Evolutionary conservation across 192 early-diverging fungal genomes (phyloP).

Genomic region (Coemansia sp.): DNA sequence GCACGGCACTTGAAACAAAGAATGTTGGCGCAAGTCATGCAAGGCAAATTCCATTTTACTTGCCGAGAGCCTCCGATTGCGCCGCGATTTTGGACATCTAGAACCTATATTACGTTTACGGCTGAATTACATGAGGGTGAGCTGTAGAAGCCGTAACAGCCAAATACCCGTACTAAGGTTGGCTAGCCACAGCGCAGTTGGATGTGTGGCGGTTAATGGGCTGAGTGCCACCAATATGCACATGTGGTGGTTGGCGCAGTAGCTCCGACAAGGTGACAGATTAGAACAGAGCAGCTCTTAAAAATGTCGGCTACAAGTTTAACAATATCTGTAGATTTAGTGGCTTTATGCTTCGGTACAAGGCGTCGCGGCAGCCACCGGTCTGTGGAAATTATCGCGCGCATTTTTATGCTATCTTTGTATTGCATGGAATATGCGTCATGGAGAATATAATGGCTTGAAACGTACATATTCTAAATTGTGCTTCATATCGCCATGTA

Average conservation of each 20-base stretch:
- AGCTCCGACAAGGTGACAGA: not conserved
- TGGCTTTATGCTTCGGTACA: not conserved
- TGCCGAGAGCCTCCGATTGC: not conserved
- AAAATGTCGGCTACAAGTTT: not conserved
- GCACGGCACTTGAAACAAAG: not conserved
- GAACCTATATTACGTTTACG: not conserved
- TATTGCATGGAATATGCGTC: not conserved
- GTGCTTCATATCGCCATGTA: slow-evolving; percentile 4
- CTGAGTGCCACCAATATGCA: not conserved
- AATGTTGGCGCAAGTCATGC: not conserved
- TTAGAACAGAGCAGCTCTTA: not conserved
- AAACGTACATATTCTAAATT: slow-evolving; percentile 19
- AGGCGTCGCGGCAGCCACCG: not conserved
- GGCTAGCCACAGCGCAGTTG: not conserved
- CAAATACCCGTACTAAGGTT: not conserved
- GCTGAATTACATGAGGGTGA: not conserved
- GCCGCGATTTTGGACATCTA: not conserved
- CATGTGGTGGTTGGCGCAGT: not conserved
- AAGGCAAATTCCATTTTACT: not conserved
- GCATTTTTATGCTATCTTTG: slow-evolving; percentile 11
- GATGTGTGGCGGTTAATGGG: not conserved
- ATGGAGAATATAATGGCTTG: slow-evolving; percentile 26
- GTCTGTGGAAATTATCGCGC: slow-evolving; percentile 10
- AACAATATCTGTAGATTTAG: not conserved
- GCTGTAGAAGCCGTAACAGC: not conserved